A percentile compares a stretch with the other conserved stretches of the same genome.
phyloP scores from a whole-genome alignment of 2,329 filamentous ascomycete species.

The Aspergillus sp. region DNA sequence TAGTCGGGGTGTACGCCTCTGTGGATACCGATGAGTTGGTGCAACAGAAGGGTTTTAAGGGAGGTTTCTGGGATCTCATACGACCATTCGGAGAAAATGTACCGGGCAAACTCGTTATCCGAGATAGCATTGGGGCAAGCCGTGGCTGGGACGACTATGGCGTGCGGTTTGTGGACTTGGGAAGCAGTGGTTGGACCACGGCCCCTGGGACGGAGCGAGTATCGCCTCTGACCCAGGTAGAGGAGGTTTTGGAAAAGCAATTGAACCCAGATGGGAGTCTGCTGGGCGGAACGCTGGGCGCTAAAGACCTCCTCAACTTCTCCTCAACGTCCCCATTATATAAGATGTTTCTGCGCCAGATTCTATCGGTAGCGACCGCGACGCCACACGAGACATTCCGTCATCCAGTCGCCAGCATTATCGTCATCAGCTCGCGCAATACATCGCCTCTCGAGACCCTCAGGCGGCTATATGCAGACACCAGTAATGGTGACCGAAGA shows the following conservation, averaged over 20 bases:
- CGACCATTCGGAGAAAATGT: constrained; percentile 88
- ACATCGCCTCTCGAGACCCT: constrained; percentile 81
- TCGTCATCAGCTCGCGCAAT: constrained; percentile 91
- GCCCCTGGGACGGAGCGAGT: constrained; percentile 40
- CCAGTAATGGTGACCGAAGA: constrained; percentile 71
- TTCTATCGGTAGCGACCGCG: constrained; percentile 76
- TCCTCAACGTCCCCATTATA: constrained; percentile 72
- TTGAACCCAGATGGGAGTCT: constrained; percentile 70
- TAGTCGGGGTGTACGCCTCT: constrained; percentile 84
- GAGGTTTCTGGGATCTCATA: constrained; percentile 80
- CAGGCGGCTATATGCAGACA: constrained; percentile 77
- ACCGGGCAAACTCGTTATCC: constrained; percentile 81
- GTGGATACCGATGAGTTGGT: constrained; percentile 79
- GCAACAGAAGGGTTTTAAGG: constrained; percentile 77
- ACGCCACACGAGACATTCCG: constrained; percentile 88
- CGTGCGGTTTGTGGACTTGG: constrained; percentile 75
- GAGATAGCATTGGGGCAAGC: constrained; percentile 85
- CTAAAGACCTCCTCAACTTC: constrained; percentile 30
- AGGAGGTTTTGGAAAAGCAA: constrained; percentile 77
- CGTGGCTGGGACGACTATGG: constrained; percentile 86
- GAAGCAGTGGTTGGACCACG: constrained; percentile 40
- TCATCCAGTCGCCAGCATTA: constrained; percentile 90
- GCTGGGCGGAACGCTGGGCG: constrained; percentile 25
- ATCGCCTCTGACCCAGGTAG: constrained; percentile 59
- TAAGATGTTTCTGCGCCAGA: constrained; percentile 75